Conservation (phyloP, 208 protist species). For the Acanthamoeba castellanii region DNA sequence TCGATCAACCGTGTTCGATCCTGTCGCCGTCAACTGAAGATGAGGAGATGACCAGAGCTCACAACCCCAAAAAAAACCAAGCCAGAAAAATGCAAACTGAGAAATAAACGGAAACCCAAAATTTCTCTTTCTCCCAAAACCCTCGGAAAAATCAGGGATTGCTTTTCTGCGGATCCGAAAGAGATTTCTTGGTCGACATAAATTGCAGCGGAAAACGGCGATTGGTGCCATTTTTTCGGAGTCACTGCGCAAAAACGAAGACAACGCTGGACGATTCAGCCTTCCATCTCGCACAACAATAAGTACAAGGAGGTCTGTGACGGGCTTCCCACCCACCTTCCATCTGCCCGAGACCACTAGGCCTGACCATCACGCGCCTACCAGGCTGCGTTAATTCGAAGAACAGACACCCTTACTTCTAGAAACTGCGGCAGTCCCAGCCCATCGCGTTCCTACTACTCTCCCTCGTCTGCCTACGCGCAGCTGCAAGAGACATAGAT, state of each 20-base stretch:
- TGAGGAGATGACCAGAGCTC: background rate
- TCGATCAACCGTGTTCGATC: too few relatives aligned
- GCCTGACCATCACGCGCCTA: background rate
- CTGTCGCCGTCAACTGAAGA: background rate
- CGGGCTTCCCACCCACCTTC: too few relatives aligned
- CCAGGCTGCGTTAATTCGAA: background rate
- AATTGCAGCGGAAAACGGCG: background rate
- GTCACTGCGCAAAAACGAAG: background rate
- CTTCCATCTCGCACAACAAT: background rate
- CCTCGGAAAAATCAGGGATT: background rate
- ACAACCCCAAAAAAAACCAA: background rate
- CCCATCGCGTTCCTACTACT: background rate
- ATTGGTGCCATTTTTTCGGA: background rate
- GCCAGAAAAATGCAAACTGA: background rate
- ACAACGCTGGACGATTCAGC: background rate
- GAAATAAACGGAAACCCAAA: background rate
- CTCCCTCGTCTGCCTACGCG: background rate
- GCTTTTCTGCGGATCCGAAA: background rate
- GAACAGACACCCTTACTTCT: background rate
- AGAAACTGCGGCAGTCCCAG: conserved; percentile 1
- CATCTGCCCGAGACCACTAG: background rate
- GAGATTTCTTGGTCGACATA: background rate
- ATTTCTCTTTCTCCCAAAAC: background rate
- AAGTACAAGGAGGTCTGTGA: too few relatives aligned
- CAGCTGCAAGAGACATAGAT: background rate